A percentile compares a stretch with the other conserved stretches of the same genome.
Conservation (phyloP, 805 yeast species). For the Saccharomycopsis sp. region DNA sequence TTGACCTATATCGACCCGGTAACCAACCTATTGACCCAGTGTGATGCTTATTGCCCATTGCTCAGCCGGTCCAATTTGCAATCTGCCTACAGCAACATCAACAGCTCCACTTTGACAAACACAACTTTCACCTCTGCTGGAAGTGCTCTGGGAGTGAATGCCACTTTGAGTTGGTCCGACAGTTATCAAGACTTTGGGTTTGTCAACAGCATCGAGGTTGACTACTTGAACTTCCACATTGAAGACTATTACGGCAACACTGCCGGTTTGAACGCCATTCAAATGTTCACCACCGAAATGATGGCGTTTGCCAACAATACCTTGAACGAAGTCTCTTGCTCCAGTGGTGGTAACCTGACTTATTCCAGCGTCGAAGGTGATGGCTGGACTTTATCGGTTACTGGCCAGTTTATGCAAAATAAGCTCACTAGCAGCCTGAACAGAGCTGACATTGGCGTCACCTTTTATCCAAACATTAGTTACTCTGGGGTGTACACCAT, state of each 20-base stretch:
- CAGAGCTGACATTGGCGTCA: conserved; percentile 33
- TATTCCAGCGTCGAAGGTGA: conserved; percentile 26
- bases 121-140: conserved; percentile 21
- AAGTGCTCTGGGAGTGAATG: conserved; percentile 31
- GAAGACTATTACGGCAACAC: conserved; percentile 58
- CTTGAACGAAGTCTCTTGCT: conserved; percentile 61
- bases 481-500: conserved; percentile 70
- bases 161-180: conserved; percentile 30
- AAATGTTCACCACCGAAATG: conserved; percentile 49
- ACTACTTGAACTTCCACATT: conserved; percentile 53
- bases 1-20: conserved; percentile 73
- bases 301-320: conserved; percentile 67
- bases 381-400: conserved; percentile 27
- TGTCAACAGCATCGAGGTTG: conserved; percentile 54
- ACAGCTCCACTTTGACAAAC: conserved; percentile 24
- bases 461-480: conserved; percentile 59
- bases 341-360: conserved; percentile 17
- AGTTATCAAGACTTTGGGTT: conserved; percentile 78
- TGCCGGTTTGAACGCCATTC: conserved; percentile 66
- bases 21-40: conserved; percentile 45
- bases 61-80: conserved; percentile 32
- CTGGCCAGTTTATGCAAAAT: conserved; percentile 30
- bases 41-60: conserved; percentile 90
- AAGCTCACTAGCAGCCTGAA: conserved; percentile 26
- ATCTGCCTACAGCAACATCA: conserved; percentile 24